Evolutionary conservation across 164 flowering plant genomes (phyloP).

Genomic region (Vitis rupestris): DNA sequence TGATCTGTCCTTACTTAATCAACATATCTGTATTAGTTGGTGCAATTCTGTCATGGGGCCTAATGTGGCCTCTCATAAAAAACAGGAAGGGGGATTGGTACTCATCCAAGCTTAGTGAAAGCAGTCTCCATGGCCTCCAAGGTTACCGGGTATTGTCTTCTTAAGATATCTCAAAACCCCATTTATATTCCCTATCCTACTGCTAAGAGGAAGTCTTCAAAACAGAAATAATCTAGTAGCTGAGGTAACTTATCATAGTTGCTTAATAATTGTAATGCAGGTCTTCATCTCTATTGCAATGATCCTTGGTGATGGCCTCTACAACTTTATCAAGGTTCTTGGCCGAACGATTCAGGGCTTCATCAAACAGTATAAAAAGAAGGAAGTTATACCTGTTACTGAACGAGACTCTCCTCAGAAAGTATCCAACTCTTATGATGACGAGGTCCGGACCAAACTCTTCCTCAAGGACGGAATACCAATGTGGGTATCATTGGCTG

Average conservation of each 20-base stretch:
- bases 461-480: slow-evolving; percentile 63
- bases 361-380: slow-evolving; percentile 15
- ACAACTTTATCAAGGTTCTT: slow-evolving; percentile 18
- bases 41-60: slow-evolving; percentile 48
- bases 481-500: slow-evolving; percentile 31
- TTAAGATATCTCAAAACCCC: no score
- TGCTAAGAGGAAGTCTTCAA: no score
- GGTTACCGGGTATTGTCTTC: slow-evolving; percentile 32
- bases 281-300: slow-evolving; percentile 41
- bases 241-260: no score
- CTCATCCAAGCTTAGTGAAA: slow-evolving; percentile 16
- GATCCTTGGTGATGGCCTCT: slow-evolving; percentile 52
- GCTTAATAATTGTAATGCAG: slow-evolving; percentile 14
- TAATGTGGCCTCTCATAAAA: slow-evolving; percentile 49
- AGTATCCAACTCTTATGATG: slow-evolving; percentile 21
- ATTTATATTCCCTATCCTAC: no score
- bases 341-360: no score
- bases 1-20: slow-evolving; percentile 50
- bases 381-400: slow-evolving; percentile 4
- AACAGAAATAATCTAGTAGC: not conserved
- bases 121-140: slow-evolving; percentile 40
- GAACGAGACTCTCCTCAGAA: no score
- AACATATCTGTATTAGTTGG: slow-evolving; percentile 45
- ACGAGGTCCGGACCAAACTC: slow-evolving; percentile 29
- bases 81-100: slow-evolving; percentile 39